phyloP scores from a whole-genome alignment of 305 asterid species.

The Salvia sclarea region DNA sequence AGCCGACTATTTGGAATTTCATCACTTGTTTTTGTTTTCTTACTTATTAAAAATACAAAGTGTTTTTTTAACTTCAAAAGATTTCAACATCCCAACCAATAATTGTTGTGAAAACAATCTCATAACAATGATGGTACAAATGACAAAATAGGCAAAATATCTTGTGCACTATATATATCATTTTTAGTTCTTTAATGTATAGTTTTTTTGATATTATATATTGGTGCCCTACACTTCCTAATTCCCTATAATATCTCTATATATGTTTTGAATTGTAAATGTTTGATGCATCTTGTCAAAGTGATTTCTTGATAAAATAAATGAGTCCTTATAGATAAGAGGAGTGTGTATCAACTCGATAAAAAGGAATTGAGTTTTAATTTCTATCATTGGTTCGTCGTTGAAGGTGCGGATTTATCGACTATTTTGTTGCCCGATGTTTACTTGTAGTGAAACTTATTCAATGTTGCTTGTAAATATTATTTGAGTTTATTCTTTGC shows the following conservation, averaged over 20 bases:
- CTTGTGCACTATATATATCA: not conserved
- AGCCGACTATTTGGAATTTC: slow-evolving; percentile 28
- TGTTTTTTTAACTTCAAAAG: not conserved
- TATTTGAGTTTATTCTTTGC: not conserved
- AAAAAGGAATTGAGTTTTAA: too few species aligned
- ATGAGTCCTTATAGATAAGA: too few species aligned
- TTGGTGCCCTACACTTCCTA: not conserved
- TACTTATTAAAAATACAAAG: not conserved
- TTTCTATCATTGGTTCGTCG: too few species aligned
- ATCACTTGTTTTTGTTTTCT: not conserved
- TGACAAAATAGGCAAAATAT: not conserved
- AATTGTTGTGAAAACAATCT: not conserved
- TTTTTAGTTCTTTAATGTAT: not conserved
- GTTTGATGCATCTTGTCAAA: too few species aligned
- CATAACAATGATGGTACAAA: not conserved
- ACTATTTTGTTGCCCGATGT: too few species aligned
- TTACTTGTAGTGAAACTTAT: too few species aligned
- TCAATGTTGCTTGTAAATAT: not conserved
- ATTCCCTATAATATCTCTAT: too few species aligned
- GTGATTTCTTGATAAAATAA: too few species aligned
- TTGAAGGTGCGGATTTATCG: too few species aligned
- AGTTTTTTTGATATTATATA: not conserved
- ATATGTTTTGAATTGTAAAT: too few species aligned
- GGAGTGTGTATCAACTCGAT: too few species aligned
- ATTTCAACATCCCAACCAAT: not conserved